Evolutionary conservation across 805 yeast species (phyloP), one percentile per base, ranked within the genome.

Genomic region (Kurtzmaniella cleridarum): DNA sequence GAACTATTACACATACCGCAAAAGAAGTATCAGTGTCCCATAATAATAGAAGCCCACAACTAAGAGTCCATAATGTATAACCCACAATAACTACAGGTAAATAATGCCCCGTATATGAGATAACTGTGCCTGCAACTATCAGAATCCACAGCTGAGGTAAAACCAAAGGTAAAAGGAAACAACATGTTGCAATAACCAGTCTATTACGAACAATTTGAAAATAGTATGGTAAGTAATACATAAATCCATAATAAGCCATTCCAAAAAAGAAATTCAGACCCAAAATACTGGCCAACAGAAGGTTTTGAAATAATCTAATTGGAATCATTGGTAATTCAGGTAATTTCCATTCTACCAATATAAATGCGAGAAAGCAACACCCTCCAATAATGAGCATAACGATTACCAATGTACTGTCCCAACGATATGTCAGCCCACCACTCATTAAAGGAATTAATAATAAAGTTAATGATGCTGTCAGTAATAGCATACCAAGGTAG

Each of bases 301-400:
- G 46, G 35, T 55, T 53, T 33, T 54, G 60, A 58, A 75, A 70
- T 30, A 73, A 47, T 30, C 64, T 52, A 36, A 75, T 53, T 4
- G 83, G 83, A 38, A 78, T 59, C 76, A 76, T 72, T 3, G 83
- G 83, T 23, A 76, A 54, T 37, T 49, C 60, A 0, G 81, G 66
- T 2, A 71, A 31, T 41, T 64, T 72, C 62, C 69, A 62, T 48
- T 82, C 85, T 23, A 74, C 64, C 2, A 76, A 16, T 7, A 78
- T 28, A 40, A 82, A 79, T 0, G 51, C 43, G 1, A 69, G 41
- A 16, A 73, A 60, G 18, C 59, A 50, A 6, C 54, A 24, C 2
- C 62, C 62, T 2, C 71, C 71, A 9, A 64, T 50, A 4, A 54
- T 46, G 38, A 66, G 62, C 53, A 65, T 54, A 10, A 48, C 48